These are phyloP conservation scores for Coemansia sp. DNA, from an alignment of 192 early-diverging fungal genomes.

Conservation along the genomic window DNA sequence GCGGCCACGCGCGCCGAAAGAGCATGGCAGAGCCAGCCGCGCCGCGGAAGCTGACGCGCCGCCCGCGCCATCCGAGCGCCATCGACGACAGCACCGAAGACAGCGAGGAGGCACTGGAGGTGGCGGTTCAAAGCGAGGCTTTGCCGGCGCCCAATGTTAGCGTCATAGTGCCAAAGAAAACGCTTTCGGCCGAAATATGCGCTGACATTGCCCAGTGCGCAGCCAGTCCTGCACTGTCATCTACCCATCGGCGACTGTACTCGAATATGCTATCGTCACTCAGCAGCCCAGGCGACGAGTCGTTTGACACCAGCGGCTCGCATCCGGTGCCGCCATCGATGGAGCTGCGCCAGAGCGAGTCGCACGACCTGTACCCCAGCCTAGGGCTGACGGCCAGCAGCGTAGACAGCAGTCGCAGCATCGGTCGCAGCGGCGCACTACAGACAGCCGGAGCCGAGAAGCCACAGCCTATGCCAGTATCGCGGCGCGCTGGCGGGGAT, in stretches of 20 bases:
- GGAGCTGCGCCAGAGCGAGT: neutral
- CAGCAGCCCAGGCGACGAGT: neutral
- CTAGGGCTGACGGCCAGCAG: constrained; percentile 13
- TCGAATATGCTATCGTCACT: constrained; percentile 23
- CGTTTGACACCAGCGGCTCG: neutral
- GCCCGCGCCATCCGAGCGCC: constrained; percentile 9
- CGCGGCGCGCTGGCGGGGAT: constrained; percentile 4
- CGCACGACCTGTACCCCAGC: neutral
- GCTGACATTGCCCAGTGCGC: constrained; percentile 23
- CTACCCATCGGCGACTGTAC: constrained; percentile 35
- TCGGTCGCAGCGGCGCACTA: neutral
- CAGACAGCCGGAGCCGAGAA: neutral
- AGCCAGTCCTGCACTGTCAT: constrained; percentile 14
- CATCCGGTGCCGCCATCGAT: neutral
- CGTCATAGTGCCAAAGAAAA: constrained; percentile 4
- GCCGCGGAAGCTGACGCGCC: constrained; percentile 14
- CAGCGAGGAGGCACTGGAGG: neutral
- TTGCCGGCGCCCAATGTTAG: constrained; percentile 16
- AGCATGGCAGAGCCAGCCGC: constrained; percentile 1
- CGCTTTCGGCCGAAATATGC: constrained; percentile 27
- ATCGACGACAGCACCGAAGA: constrained; percentile 2
- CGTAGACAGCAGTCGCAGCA: constrained; percentile 9
- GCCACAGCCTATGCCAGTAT: neutral
- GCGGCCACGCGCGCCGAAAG: constrained; percentile 15
- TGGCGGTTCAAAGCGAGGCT: neutral